Percentiles rank a stretch among this genome's conserved stretches.
Conservation (phyloP, 768 basidiomycete genomes). For the Trichaptum fuscoviolaceum region DNA sequence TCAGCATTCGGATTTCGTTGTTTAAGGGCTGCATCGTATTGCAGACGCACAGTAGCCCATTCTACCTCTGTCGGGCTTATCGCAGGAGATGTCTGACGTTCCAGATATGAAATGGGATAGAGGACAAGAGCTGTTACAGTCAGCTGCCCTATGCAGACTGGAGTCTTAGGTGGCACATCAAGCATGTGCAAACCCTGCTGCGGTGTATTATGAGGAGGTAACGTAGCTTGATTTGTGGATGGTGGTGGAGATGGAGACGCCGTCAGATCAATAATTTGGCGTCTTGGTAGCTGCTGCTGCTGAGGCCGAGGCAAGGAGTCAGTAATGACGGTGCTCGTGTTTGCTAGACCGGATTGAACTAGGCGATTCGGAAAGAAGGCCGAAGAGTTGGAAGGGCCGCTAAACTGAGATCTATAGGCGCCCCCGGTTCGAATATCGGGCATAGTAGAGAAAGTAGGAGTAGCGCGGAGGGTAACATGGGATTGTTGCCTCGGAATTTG, state of each 20-base stretch:
- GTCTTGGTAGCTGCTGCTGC: constrained; percentile 24
- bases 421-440: constrained; percentile 14
- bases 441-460: constrained; percentile 5
- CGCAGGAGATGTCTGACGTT: constrained; percentile 31
- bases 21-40: constrained; percentile 61
- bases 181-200: constrained; percentile 14
- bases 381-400: constrained; percentile 36
- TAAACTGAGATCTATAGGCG: constrained; percentile 49
- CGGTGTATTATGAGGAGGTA: constrained; percentile 26
- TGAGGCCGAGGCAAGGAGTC: constrained; percentile 17
- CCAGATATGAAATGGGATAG: constrained; percentile 72
- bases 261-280: constrained; percentile 74
- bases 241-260: constrained; percentile 51
- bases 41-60: constrained; percentile 65
- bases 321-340: constrained; percentile 19
- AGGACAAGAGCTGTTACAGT: constrained; percentile 79
- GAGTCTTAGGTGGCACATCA: constrained; percentile 71
- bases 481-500: neutral
- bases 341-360: constrained; percentile 17
- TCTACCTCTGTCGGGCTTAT: constrained; percentile 39
- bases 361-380: constrained; percentile 26
- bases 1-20: constrained; percentile 58
- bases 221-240: constrained; percentile 30
- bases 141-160: constrained; percentile 85
- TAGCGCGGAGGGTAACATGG: constrained; percentile 2